Evolutionary conservation across 106 monocot genomes (phyloP), one percentile per base, ranked within the genome.

Genomic region (Dactylorhiza incarnata): DNA sequence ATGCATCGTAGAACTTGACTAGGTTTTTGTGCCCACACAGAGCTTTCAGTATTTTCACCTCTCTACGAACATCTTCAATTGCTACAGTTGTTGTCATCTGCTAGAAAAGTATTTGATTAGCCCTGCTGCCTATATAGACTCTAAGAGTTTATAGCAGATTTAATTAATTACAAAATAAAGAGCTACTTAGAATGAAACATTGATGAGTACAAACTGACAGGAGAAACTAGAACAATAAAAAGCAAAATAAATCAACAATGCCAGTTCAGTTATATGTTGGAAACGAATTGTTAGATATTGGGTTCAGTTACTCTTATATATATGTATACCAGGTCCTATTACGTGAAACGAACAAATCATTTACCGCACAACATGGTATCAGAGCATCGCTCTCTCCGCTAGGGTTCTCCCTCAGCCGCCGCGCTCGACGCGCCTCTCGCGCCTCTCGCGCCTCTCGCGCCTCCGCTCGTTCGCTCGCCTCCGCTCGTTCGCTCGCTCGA

Each of bases 61-160:
- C 96, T 81, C 96, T 91, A 68, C 93, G 88, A 44, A 96, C 93
- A 91, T 96, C 96, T 86, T 96, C 93, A 72, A 96, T 93, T 63
- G 96, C 78, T 75, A 96, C 90, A 19, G 93, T 81, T 10, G 93
- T 93, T 54, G 96, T 93, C 96, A 96, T 80, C 80, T 80, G 53
- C 20, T 17, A 74, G 26, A 74, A 69, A 69, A 66, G 5, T 69
- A 44, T 46, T 37, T 15, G 17, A 69, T 69, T 69, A 69, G 69
- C 69, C 69, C 15, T 69, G 16, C 43, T 69, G 46, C 69, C 65
- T 17, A 69, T 45, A 17, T 45, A 46, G 24, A 69, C 0, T 9
- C 2, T 66, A 37, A 66, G 0, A 62, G 29, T 69, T n/a, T 45
- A 45, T 7, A 69, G n/a, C 45, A 69, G 6, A 46, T 46, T n/a